A percentile compares a stretch with the other conserved stretches of the same genome.
phyloP scores from a whole-genome alignment of 2,329 filamentous ascomycete genomes.

The Fusarium decemcellulare region DNA sequence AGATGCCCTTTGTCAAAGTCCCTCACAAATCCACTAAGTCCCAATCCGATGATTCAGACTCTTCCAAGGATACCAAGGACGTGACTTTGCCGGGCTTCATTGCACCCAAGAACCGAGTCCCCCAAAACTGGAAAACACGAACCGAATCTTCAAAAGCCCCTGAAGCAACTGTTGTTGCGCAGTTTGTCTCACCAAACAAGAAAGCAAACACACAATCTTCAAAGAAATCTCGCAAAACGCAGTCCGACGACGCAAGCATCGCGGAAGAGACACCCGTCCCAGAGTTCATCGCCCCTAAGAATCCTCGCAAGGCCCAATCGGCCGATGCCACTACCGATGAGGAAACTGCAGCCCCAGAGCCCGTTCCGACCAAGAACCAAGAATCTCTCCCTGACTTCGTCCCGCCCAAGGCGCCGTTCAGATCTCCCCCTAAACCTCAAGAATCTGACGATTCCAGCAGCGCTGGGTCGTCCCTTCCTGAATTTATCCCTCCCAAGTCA shows the following conservation, averaged over 20 bases:
- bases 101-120: not conserved
- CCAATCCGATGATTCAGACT: not conserved
- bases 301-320: too few species aligned
- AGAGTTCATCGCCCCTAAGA: not conserved
- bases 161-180: not conserved
- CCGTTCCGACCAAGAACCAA: too few species aligned
- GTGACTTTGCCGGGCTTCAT: not conserved
- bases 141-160: not conserved
- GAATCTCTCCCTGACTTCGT: conserved; percentile 17
- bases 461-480: conserved; percentile 12
- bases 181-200: not conserved
- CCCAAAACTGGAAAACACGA: not conserved
- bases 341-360: too few species aligned
- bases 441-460: conserved; percentile 1
- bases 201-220: too few species aligned
- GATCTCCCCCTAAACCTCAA: conserved; percentile 14
- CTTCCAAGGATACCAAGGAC: conserved; percentile 2
- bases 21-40: conserved; percentile 2
- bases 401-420: conserved; percentile 32
- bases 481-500: conserved; percentile 1
- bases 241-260: not conserved
- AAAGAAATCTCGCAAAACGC: conserved; percentile 6
- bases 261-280: not conserved
- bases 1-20: conserved; percentile 33
- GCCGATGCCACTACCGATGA: too few species aligned